Percentiles rank a stretch among this genome's conserved stretches.
Evolutionary conservation across 2,329 filamentous ascomycete genomes (phyloP).

Genomic region (Pyrenophora teres): DNA sequence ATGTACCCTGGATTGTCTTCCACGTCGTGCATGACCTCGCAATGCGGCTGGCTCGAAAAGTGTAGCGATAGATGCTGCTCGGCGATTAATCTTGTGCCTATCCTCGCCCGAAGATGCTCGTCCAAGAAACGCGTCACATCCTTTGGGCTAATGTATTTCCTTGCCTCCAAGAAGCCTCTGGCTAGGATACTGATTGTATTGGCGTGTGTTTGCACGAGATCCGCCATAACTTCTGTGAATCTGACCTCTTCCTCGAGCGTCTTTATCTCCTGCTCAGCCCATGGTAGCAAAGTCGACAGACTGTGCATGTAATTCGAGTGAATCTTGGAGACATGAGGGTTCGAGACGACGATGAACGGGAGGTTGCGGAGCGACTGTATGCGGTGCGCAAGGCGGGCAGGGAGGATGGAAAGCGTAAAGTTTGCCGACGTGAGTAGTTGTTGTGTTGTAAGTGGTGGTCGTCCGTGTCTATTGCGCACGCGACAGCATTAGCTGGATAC

Average conservation of each 20-base stretch:
- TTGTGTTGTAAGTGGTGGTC: conserved; percentile 78
- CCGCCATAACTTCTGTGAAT: conserved; percentile 90
- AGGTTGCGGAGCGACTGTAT: conserved; percentile 92
- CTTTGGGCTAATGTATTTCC: conserved; percentile 79
- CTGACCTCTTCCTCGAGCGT: conserved; percentile 84
- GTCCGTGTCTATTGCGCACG: conserved; percentile 63
- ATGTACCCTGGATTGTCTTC: conserved; percentile 69
- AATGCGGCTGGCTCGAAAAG: conserved; percentile 72
- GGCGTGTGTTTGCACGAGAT: conserved; percentile 91
- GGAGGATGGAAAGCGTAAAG: conserved; percentile 90
- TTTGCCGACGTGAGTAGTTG: conserved; percentile 89
- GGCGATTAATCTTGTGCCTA: conserved; percentile 90
- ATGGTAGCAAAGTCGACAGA: conserved; percentile 85
- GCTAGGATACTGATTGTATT: conserved; percentile 95
- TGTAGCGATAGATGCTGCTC: conserved; percentile 97
- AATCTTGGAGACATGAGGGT: conserved; percentile 90
- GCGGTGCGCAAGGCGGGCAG: conserved; percentile 88
- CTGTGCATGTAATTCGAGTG: conserved; percentile 97
- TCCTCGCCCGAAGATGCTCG: conserved; percentile 88
- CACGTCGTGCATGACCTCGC: conserved; percentile 55
- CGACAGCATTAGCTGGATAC: conserved; percentile 14
- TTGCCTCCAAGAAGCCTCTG: conserved; percentile 88
- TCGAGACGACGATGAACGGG: conserved; percentile 97
- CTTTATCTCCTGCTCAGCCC: conserved; percentile 72
- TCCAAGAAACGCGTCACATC: conserved; percentile 94